Evolutionary conservation across 148 eudicot genomes (phyloP).

Genomic region (Fallopia convolvulus): DNA sequence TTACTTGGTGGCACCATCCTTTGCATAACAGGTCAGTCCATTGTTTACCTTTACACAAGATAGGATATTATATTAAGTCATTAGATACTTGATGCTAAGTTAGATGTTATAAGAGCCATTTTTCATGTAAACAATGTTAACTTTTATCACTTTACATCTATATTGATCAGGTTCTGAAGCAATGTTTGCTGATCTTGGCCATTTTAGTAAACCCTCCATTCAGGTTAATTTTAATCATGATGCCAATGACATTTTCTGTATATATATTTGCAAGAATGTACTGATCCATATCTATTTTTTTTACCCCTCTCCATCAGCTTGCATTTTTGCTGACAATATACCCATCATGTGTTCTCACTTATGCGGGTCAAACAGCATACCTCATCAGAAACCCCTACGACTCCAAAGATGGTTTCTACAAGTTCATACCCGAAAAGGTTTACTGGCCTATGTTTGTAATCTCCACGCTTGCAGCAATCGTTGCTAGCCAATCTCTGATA

Average conservation of each 20-base stretch:
- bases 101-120: neutral
- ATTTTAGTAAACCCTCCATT: conserved; percentile 48
- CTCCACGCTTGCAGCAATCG: conserved; percentile 52
- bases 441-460: conserved; percentile 75
- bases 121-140: neutral
- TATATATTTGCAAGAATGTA: neutral
- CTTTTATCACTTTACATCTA: neutral
- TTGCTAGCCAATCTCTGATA: conserved; percentile 57
- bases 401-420: conserved; percentile 49
- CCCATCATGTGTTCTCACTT: conserved; percentile 59
- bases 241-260: neutral
- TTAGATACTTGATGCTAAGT: neutral
- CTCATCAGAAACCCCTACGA: conserved; percentile 52
- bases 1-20: conserved; percentile 51
- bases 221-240: conserved; percentile 26
- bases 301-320: conserved; percentile 26
- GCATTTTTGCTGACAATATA: conserved; percentile 52
- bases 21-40: conserved; percentile 48
- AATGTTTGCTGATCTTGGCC: conserved; percentile 68
- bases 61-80: neutral
- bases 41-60: neutral
- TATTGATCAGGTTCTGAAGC: conserved; percentile 60
- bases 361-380: conserved; percentile 77
- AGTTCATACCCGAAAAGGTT: conserved; percentile 45
- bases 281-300: neutral